A percentile compares a stretch with the other conserved stretches of the same genome.
Evolutionary conservation across 75 land plant genomes (phyloP).

Genomic region (Chamaecyparis obtusa): DNA sequence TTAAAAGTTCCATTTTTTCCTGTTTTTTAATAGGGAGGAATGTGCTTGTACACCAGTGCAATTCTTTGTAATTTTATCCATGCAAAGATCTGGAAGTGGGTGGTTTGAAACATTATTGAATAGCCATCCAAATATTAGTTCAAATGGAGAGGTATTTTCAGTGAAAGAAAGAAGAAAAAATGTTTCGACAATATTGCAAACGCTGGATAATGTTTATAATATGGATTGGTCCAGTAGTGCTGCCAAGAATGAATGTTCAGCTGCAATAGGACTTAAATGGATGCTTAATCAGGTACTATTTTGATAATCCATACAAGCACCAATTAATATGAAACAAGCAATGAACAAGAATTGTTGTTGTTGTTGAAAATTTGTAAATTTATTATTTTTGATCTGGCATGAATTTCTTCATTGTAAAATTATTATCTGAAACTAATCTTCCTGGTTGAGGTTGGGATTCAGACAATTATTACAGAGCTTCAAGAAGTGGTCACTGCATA

Average conservation of each 20-base stretch:
- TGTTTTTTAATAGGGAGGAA: constrained; percentile 47
- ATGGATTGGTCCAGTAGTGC: constrained; percentile 84
- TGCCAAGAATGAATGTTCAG: constrained; percentile 75
- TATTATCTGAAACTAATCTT: neutral
- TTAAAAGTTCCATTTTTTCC: neutral
- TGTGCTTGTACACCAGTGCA: constrained; percentile 81
- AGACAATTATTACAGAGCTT: neutral
- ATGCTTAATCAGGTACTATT: constrained; percentile 86
- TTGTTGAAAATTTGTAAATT: neutral
- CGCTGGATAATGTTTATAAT: constrained; percentile 65
- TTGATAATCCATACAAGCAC: neutral
- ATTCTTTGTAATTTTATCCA: constrained; percentile 73
- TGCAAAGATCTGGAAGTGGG: constrained; percentile 91
- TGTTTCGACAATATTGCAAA: constrained; percentile 34
- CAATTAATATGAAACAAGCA: neutral
- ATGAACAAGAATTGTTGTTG: neutral
- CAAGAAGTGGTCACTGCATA: neutral
- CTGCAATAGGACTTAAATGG: constrained; percentile 93
- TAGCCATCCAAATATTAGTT: constrained; percentile 77
- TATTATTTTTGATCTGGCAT: neutral
- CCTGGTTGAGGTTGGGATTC: neutral
- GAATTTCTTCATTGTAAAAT: neutral
- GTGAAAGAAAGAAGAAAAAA: constrained; percentile 45
- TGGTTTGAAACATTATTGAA: constrained; percentile 91
- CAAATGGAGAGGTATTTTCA: constrained; percentile 78